Evolutionary conservation across 306 rosid species (phyloP), one percentile per base, ranked within the genome.

Genomic region (Adenanthera pavonina): DNA sequence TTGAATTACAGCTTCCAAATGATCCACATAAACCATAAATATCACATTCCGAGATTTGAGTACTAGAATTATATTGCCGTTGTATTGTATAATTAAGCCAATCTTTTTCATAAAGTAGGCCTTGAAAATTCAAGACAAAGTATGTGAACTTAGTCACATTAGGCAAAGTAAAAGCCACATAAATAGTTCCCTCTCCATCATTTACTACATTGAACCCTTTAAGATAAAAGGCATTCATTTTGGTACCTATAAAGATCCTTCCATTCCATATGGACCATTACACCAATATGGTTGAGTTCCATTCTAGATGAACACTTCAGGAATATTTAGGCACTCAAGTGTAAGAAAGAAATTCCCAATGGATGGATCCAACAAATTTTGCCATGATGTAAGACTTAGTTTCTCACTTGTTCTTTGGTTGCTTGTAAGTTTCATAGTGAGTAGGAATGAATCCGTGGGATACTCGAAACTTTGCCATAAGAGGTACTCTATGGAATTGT

Each of bases 1-100:
- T 33, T 33, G 41, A 8, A 17, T 61, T 61, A n/a, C 57, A 84
- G 1, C 8, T 74, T 52, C 81, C 61, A 77, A 41, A 73, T 8
- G 51, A 35, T 2, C 90, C 90, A 74, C 92, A 89, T 0, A 20
- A 7, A 8, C 80, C 66, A 13, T 83, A 83, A 30, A 7, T 13
- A 30, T 82, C 77, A 43, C 92, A 84, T 0, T 6, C 53, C 34
- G 81, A 81, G 8, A 3, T 35, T 33, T 17, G 2, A 36, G 74
- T 10, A 19, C 3, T 49, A 6, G 3, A 33, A 5, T 0, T 0
- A 6, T 30, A 1, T 0, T 6, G 6, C 69, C 46, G 77, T 62
- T 61, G 52, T 14, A 8, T 38, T 30, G 13, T n/a, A 3, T 14
- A 10, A 36, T 20, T 57, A 20, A 3, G 1, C 1, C 59, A 3